These are phyloP conservation scores for Fusarium incarnatum DNA, from an alignment of 2,329 filamentous ascomycete genomes.

Conservation along the genomic window DNA sequence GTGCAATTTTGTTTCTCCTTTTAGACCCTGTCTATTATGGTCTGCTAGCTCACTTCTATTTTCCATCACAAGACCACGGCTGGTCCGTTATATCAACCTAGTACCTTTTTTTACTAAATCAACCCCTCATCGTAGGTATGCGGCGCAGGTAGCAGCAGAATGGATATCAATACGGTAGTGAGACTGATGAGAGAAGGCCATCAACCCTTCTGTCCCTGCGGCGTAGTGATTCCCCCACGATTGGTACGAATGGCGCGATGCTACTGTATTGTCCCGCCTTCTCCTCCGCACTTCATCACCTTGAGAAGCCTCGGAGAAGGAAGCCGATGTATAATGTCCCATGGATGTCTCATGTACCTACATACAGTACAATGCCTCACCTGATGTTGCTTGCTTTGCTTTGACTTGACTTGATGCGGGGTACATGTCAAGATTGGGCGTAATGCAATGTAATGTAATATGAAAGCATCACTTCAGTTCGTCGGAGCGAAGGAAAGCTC, in stretches of 20 bases:
- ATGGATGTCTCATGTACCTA: constrained; percentile 33
- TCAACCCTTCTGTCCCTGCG: constrained; percentile 14
- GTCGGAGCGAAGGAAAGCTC: constrained; percentile 1
- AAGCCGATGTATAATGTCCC: constrained; percentile 33
- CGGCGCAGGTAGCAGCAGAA: constrained; percentile 6
- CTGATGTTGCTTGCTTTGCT: not conserved
- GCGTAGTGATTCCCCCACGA: constrained; percentile 42
- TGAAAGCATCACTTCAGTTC: constrained; percentile 7
- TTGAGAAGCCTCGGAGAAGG: constrained; percentile 13
- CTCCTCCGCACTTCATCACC: constrained; percentile 26
- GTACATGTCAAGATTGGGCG: not conserved
- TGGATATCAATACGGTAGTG: not conserved
- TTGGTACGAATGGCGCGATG: constrained; percentile 44
- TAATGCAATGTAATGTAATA: constrained; percentile 2
- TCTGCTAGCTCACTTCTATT: constrained; percentile 13
- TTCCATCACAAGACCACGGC: constrained; percentile 46
- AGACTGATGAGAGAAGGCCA: not conserved
- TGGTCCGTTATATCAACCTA: constrained; percentile 32
- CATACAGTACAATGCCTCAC: not conserved
- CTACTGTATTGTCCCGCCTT: constrained; percentile 9
- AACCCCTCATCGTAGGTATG: constrained; percentile 32
- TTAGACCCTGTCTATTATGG: constrained; percentile 24
- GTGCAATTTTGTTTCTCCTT: constrained; percentile 26
- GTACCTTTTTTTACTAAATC: constrained; percentile 36
- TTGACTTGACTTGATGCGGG: not conserved